Evolutionary conservation across 805 yeast genomes (phyloP).

Genomic region (Saccharomycopsis sp.): DNA sequence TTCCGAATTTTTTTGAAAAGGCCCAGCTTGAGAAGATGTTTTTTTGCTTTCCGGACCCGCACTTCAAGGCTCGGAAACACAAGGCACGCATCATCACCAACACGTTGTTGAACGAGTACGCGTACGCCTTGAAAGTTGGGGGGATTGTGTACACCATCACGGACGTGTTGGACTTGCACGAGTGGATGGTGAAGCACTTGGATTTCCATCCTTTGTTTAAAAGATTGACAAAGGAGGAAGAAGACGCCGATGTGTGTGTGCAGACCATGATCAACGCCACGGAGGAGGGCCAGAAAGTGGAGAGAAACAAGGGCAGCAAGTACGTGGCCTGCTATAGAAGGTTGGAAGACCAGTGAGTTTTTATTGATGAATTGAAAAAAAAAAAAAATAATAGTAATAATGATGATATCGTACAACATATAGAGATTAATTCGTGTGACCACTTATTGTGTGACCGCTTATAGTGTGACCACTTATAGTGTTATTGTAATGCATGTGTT

Average conservation of each 20-base stretch:
- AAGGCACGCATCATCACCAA: conserved; percentile 92
- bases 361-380: background rate
- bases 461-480: too few relatives aligned
- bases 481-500: too few relatives aligned
- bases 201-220: conserved; percentile 87
- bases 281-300: conserved; percentile 96
- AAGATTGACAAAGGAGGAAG: conserved; percentile 74
- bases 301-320: conserved; percentile 79
- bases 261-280: conserved; percentile 84
- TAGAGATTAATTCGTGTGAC: too few relatives aligned
- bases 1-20: conserved; percentile 85
- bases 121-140: conserved; percentile 76
- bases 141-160: conserved; percentile 92
- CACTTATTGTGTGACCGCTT: too few relatives aligned
- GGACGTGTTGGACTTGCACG: conserved; percentile 85
- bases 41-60: conserved; percentile 99
- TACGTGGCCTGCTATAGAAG: conserved; percentile 82
- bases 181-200: conserved; percentile 93
- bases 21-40: conserved; percentile 84
- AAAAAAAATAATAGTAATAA: background rate
- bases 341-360: conserved; percentile 7
- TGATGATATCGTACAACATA: too few relatives aligned
- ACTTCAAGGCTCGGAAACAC: conserved; percentile 93
- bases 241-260: conserved; percentile 70
- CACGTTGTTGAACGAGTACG: conserved; percentile 84